Conservation (phyloP, 2,329 filamentous ascomycete species). For the Fusarium udum region DNA sequence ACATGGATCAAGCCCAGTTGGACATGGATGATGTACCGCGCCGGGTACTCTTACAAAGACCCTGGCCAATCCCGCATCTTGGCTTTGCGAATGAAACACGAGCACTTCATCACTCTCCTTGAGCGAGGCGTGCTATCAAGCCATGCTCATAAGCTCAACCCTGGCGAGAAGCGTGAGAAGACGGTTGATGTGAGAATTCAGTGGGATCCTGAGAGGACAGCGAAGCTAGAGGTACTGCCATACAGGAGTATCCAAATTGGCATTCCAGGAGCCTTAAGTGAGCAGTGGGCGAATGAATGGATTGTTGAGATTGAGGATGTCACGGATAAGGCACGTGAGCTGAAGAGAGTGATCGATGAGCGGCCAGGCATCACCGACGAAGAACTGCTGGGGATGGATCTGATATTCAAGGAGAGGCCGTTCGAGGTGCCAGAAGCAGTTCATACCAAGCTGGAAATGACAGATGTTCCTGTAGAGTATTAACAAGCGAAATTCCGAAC, state of each 20-base stretch:
- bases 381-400: conserved; percentile 49
- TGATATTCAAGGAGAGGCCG: conserved; percentile 57
- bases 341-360: conserved; percentile 58
- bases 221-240: conserved; percentile 54
- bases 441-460: conserved; percentile 47
- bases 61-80: conserved; percentile 63
- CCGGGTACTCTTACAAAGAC: conserved; percentile 68
- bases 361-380: conserved; percentile 46
- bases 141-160: conserved; percentile 24
- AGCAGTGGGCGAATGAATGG: conserved; percentile 60
- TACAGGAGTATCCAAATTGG: conserved; percentile 71
- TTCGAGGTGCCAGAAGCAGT: conserved; percentile 54
- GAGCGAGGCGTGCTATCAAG: conserved; percentile 47
- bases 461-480: not conserved
- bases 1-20: conserved; percentile 74
- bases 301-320: conserved; percentile 67
- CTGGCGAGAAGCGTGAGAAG: conserved; percentile 38
- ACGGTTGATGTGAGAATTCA: conserved; percentile 61
- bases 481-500: no score
- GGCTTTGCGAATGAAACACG: conserved; percentile 63
- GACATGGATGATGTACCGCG: conserved; percentile 72
- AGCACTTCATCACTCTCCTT: conserved; percentile 60
- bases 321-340: conserved; percentile 59
- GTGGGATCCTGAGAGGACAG: conserved; percentile 70
- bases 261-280: conserved; percentile 58